A percentile compares a stretch with the other conserved stretches of the same genome.
Evolutionary conservation across 352 stramenopile species (phyloP).

Genomic region (Paralagenidium karlingii): DNA sequence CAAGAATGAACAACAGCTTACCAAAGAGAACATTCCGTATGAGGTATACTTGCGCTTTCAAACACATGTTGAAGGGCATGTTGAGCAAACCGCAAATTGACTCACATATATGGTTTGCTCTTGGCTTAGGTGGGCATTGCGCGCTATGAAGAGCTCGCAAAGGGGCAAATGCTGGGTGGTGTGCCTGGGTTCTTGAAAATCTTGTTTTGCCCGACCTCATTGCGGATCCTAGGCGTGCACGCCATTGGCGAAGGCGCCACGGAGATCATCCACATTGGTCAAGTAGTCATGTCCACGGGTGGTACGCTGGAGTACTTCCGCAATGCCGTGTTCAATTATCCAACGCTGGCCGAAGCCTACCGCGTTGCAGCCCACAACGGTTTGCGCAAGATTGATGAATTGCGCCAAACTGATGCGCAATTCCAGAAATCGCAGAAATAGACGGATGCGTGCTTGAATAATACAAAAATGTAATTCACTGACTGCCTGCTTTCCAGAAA

Average conservation of each 20-base stretch:
- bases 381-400: constrained; percentile 50
- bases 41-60: too few relatives aligned
- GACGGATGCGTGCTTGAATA: too few relatives aligned
- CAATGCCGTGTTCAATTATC: constrained; percentile 88
- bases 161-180: constrained; percentile 75
- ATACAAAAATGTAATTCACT: too few relatives aligned
- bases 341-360: constrained; percentile 81
- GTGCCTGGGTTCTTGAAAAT: constrained; percentile 75
- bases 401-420: constrained; percentile 4
- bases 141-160: constrained; percentile 74
- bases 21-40: constrained; percentile 55
- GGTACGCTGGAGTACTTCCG: constrained; percentile 84
- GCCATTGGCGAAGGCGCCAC: constrained; percentile 76
- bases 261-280: constrained; percentile 86
- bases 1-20: constrained; percentile 83
- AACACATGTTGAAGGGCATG: constrained; percentile 4
- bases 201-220: constrained; percentile 67
- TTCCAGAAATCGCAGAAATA: constrained; percentile 1
- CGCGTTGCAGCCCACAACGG: constrained; percentile 69
- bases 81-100: neutral
- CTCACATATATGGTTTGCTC: neutral
- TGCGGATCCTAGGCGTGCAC: constrained; percentile 69
- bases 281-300: constrained; percentile 76
- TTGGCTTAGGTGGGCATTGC: constrained; percentile 60
- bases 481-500: too few relatives aligned